Evolutionary conservation across 805 yeast genomes (phyloP), one percentile per base, ranked within the genome.

Genomic region (Ogataea siamensis): DNA sequence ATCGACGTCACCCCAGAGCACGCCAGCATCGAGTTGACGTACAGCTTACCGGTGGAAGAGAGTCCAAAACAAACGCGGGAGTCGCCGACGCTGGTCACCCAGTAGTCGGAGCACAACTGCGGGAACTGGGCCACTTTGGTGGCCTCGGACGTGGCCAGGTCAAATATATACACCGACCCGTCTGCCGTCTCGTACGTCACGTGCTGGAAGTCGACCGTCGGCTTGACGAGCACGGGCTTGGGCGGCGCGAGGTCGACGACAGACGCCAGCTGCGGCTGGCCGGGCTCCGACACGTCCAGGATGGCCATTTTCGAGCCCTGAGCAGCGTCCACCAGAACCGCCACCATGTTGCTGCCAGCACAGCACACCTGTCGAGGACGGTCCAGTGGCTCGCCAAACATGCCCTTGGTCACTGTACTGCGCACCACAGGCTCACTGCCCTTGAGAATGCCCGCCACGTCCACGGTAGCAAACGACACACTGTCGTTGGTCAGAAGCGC

Each of bases 1-100:
- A 91, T 60, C 0, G 98, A 89, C 0, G 98, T 89, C 10, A 87
- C 89, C 10, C 91, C 87, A 3, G 76, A 68, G 1, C 85, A 71
- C 10, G 88, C 57, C 43, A 74, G 78, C 11, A 68, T 64, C 0
- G 71, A 71, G 47, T 82, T 78, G 3, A 79, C 80, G 57, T 67
- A 87, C 10, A 93, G 63, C 53, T 83, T 83, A 39, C 97, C 97
- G 45, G 71, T 77, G 5, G 74, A 63, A 0, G 95, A 73, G 19
- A 91, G 62, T 37, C 96, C 98, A 56, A 87, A 83, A 0, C 80
- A 79, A 11, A 65, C 58, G 21, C 56, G 37, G 28, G 53, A 46
- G 5, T 34, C 29, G 13, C 36, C 40, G 10, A 42, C 27, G 48
- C 57, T 42, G 10, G 70, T 65, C 2, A 79, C 73, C 49, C 75